These are phyloP conservation scores for Melaleuca alternifolia DNA, from an alignment of 345 rosid species.

Conservation along the genomic window DNA sequence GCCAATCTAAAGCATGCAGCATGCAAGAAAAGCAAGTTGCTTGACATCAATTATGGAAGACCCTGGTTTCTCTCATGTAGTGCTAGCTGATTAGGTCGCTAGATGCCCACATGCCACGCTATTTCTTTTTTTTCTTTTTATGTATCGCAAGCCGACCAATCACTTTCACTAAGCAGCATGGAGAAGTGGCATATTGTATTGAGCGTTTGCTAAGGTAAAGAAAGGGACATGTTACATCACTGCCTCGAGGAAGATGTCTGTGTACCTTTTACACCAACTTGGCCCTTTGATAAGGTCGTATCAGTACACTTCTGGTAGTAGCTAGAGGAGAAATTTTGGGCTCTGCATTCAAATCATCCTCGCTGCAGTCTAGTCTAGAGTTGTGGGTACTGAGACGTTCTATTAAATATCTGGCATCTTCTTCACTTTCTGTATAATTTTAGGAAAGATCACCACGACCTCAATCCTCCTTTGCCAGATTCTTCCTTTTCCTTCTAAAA, in stretches of 20 bases:
- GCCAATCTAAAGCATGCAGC: not conserved
- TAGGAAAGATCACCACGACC: not conserved
- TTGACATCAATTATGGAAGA: conserved; percentile 1
- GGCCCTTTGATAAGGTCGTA: not conserved
- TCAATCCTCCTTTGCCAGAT: not conserved
- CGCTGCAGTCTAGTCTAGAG: not conserved
- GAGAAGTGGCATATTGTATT: not conserved
- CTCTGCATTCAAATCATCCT: not conserved
- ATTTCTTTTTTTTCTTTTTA: not conserved
- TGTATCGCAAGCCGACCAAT: not conserved
- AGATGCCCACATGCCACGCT: conserved; percentile 6
- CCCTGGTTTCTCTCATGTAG: not conserved
- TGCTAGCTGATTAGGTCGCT: conserved; percentile 2
- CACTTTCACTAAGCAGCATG: not conserved
- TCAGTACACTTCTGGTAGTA: not conserved
- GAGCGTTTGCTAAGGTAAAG: not conserved
- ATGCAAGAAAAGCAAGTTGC: not conserved
- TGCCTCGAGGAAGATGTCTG: not conserved
- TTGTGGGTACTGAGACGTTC: not conserved
- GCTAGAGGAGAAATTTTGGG: not conserved
- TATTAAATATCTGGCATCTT: not conserved
- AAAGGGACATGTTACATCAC: not conserved
- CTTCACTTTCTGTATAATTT: not conserved
- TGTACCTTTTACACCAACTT: not conserved
- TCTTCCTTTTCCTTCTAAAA: not conserved